Percentiles rank a stretch among this genome's conserved stretches.
Conservation (phyloP, 2,329 filamentous ascomycete genomes). For the Clarireedia sp. region DNA sequence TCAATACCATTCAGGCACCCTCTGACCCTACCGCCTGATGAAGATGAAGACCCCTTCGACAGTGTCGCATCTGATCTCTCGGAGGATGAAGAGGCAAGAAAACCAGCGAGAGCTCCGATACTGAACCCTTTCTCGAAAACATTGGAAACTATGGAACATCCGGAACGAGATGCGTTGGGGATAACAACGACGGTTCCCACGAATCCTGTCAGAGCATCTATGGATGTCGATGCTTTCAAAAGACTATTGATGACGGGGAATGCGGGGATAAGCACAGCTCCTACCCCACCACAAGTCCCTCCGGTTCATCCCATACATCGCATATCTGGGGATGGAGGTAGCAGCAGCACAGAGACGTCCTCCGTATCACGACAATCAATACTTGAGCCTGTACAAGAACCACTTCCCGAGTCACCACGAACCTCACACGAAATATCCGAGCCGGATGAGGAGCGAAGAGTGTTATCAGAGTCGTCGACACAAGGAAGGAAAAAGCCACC, state of each 20-base stretch:
- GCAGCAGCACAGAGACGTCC: constrained; percentile 50
- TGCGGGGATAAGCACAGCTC: constrained; percentile 32
- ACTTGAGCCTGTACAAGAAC: constrained; percentile 41
- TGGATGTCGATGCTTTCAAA: constrained; percentile 75
- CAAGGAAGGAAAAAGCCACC: constrained; percentile 58
- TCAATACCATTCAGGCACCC: constrained; percentile 17
- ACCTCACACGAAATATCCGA: constrained; percentile 53
- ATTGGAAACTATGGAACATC: constrained; percentile 41
- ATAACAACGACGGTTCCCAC: constrained; percentile 13
- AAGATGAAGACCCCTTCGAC: constrained; percentile 26
- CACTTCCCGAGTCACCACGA: constrained; percentile 41
- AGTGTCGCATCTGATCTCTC: constrained; percentile 27
- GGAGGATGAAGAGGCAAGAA: constrained; percentile 20
- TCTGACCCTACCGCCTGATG: constrained; percentile 27
- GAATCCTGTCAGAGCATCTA: constrained; percentile 34
- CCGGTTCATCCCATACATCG: constrained; percentile 19
- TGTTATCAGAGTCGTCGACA: constrained; percentile 26
- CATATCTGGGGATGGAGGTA: constrained; percentile 31
- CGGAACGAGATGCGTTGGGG: constrained; percentile 17
- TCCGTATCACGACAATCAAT: constrained; percentile 52
- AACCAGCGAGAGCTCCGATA: constrained; percentile 30
- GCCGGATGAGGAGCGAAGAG: constrained; percentile 40
- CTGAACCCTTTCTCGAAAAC: constrained; percentile 50
- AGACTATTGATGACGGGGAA: constrained; percentile 68
- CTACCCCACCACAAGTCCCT: constrained; percentile 26